Percentiles rank a stretch among this genome's conserved stretches.
Evolutionary conservation across 805 yeast genomes (phyloP).

Genomic region (Phaffomyces antillensis): DNA sequence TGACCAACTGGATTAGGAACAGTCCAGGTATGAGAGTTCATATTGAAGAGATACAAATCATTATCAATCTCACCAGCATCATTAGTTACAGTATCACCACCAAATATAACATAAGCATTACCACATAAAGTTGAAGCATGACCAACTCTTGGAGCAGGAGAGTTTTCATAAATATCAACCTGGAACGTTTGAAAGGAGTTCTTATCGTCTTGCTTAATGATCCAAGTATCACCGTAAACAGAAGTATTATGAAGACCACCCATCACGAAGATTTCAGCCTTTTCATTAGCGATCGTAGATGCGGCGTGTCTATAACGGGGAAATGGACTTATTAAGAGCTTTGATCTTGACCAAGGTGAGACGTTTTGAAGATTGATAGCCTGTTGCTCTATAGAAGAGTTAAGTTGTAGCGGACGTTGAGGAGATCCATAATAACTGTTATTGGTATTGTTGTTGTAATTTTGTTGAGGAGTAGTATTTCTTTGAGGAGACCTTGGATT

Average conservation of each 20-base stretch:
- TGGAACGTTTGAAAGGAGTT: slow-evolving; percentile 35
- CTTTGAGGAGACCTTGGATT: slow-evolving; percentile 20
- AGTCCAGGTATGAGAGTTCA: slow-evolving; percentile 72
- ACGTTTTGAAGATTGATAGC: slow-evolving; percentile 12
- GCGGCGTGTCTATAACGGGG: slow-evolving; percentile 94
- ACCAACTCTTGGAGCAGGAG: slow-evolving; percentile 95
- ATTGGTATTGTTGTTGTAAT: neutral
- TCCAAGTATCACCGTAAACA: slow-evolving; percentile 95
- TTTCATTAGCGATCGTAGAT: slow-evolving; percentile 66
- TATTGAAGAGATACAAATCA: slow-evolving; percentile 79
- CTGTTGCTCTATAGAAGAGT: slow-evolving; percentile 10
- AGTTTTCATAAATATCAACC: slow-evolving; percentile 65
- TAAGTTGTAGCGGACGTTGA: slow-evolving; percentile 6
- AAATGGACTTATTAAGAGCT: slow-evolving; percentile 71
- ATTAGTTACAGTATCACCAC: slow-evolving; percentile 91
- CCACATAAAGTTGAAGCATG: slow-evolving; percentile 91
- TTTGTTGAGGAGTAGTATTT: neutral
- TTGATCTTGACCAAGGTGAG: slow-evolving; percentile 62
- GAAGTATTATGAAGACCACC: slow-evolving; percentile 93
- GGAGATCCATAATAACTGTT: slow-evolving; percentile 1
- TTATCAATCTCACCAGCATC: slow-evolving; percentile 76
- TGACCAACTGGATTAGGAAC: slow-evolving; percentile 66
- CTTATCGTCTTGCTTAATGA: slow-evolving; percentile 44
- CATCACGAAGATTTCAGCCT: slow-evolving; percentile 79
- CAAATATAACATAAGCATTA: slow-evolving; percentile 89